Conservation (phyloP, 768 basidiomycete species). For the Fomitopsis serialis region DNA sequence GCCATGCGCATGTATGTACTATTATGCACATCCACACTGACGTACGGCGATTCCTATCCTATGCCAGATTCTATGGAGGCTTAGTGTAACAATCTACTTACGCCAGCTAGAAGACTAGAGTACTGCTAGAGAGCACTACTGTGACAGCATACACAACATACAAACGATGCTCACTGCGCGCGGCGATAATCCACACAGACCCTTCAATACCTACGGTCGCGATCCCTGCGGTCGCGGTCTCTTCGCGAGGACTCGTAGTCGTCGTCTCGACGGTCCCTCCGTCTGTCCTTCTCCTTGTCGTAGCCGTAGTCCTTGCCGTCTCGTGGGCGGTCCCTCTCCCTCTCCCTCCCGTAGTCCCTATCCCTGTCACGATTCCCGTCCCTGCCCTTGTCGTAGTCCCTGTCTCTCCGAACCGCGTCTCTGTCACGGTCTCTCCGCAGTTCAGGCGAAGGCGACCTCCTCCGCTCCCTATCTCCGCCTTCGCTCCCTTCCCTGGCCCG, state of each 20-base stretch:
- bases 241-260: conserved; percentile 9
- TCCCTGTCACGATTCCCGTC: conserved; percentile 9
- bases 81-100: too few species aligned
- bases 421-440: conserved; percentile 22
- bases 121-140: too few species aligned
- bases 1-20: too few species aligned
- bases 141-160: too few species aligned
- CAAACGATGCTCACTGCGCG: too few species aligned
- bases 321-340: conserved; percentile 1
- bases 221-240: conserved; percentile 7
- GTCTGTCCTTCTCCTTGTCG: conserved; percentile 6
- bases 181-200: too few species aligned
- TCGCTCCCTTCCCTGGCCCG: conserved; percentile 16
- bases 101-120: too few species aligned
- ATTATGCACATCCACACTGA: too few species aligned
- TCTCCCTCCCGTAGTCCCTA: conserved; percentile 1
- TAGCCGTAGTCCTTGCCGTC: background rate
- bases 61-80: too few species aligned
- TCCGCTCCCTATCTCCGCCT: conserved; percentile 18
- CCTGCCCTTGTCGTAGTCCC: conserved; percentile 28
- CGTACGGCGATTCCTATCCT: too few species aligned
- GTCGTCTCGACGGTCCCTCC: conserved; percentile 3
- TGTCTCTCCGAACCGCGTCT: conserved; percentile 12
- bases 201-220: background rate
- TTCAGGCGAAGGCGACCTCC: conserved; percentile 37